Base-by-base conservation (phyloP, 306 rosid species). In the Sicyos edulis region DNA sequence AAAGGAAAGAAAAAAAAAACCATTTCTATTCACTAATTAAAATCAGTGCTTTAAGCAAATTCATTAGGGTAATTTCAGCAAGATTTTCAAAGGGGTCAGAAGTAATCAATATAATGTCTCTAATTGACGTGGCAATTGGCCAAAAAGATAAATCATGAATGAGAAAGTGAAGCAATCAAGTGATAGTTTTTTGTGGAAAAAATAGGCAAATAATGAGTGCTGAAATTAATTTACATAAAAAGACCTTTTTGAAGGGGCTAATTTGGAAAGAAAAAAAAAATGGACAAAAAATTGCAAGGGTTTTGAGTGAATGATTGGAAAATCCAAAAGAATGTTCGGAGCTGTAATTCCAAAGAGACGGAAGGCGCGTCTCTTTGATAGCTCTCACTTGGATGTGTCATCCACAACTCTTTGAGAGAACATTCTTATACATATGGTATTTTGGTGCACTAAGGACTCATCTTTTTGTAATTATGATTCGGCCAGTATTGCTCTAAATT, bases 61-160 rank as follows among this genome's bases (percentile, higher is more conserved):
- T 63, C 51, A 63, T 63, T n/a, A 63, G 69, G 70, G 70, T 63
- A 40, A 40, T 63, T 37, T 62, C 24, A 62, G 69, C 69, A 62
- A 62, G 37, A 8, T 34, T 62, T 62, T 7, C 34, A 62, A 62
- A 50, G 37, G 70, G 70, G 70, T n/a, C 22, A 62, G 51, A 40
- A 62, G 69, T 37, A 62, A 62, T 62, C 26, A 37, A 37, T 13
- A 63, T 6, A 17, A 9, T 63, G 70, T 63, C 70, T 63, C 24
- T 9, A 63, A 63, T 4, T 17, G 42, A 37, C 2, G 26, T 37
- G 51, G 15, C 50, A 63, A 63, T 63, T 63, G 14, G 51, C 24
- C 8, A 63, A 63, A 61, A 32, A 3, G 14, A 62, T 34, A 9
- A 54, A 34, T 62, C 24, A 34, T 62, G 0, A 10, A 62, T 34